Base-by-base conservation (phyloP, 306 rosid genomes). In the Quercus wislizeni region DNA sequence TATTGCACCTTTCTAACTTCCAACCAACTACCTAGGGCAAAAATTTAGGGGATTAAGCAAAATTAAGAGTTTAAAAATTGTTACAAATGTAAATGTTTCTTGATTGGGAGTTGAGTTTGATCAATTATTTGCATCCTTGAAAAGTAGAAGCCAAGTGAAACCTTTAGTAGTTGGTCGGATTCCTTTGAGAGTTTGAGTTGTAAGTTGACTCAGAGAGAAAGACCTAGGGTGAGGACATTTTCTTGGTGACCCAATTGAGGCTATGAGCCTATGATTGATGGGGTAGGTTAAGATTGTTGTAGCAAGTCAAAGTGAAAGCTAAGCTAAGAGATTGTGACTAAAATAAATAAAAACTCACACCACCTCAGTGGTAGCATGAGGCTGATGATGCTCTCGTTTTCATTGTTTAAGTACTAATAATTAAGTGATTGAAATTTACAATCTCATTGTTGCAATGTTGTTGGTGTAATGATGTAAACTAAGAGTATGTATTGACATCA, bases 81-180 rank as follows among this genome's bases (percentile, higher is more conserved):
- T 49, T 17, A 49, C 15, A 49, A 49, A 49, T 49, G 54, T 49
- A 49, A 49, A 49, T 49, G 54, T 49, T 57, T 57, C 0, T 57
- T 19, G 63, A 57, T 20, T 57, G 64, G 12, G 64, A 21, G 15
- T 58, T 49, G 27, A 58, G 30, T 20, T 21, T 58, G 64, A 21
- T 41, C 25, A 46, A 23, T 25, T 46, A 38, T 46, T 23, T 35
- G 7, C 12, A 10, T 15, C 46, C 52, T 28, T 25, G 31, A 6
- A 61, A 79, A 62, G 30, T 27, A 31, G 5, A 23, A 38, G 46
- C 78, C 69, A 82, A 73, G 55, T 63, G 18, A 54, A 41, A 28
- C 41, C 55, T 64, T 71, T 43, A 18, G 63, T 20, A 0, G 78
- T 64, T 28, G 49, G 82, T 28, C 0, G 41, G 38, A 49, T 49